Base-by-base conservation (phyloP, 768 basidiomycete genomes). In the Trametes cinnabarina region DNA sequence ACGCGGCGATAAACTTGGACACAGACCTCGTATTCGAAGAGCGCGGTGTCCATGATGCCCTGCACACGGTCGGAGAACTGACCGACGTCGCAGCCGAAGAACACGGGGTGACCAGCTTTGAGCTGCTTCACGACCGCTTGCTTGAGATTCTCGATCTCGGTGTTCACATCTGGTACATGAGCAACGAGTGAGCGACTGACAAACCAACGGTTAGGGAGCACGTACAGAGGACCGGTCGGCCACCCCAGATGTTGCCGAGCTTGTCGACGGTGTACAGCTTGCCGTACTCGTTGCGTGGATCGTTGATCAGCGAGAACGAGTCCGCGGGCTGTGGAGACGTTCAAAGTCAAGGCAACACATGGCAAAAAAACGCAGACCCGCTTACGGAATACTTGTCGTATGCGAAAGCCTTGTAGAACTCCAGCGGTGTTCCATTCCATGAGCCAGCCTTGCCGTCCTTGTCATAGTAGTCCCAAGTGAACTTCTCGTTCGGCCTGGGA, bases 21-120 rank as follows among this genome's bases (percentile, higher is more conserved):
- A 19, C 74, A 30, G 25, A 87, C 89, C 81, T 90, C 88, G 68
- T 90, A 91, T 66, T 92, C 87, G 69, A 86, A 92, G 20, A 95
- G 77, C 15, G 81, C 81, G 23, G 85, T 82, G 68, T 94, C 94
- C 94, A 96, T 92, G 62, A 97, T 85, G 23, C 95, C 96, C 2
- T 79, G 71, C 23, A 72, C 64, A 22, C 77, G 76, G 63, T 91
- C 86, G 4, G 87, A 89, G 69, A 84, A 91, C 68, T 97, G 84
- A 34, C 94, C 94, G 43, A 97, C 94, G 69, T 98, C 96, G 69
- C 95, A 97, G 0, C 94, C 96, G 68, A 98, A 98, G 82, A 96
- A 97, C 43, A 95, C 88, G 4, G 94, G 89, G 37, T 87, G 85
- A 39, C 92, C 90, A 23, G 90, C 88, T 73, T 92, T 92, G 76